Base-by-base conservation (phyloP, 2,329 filamentous ascomycete genomes). In the Trichoderma cornu-damae region DNA sequence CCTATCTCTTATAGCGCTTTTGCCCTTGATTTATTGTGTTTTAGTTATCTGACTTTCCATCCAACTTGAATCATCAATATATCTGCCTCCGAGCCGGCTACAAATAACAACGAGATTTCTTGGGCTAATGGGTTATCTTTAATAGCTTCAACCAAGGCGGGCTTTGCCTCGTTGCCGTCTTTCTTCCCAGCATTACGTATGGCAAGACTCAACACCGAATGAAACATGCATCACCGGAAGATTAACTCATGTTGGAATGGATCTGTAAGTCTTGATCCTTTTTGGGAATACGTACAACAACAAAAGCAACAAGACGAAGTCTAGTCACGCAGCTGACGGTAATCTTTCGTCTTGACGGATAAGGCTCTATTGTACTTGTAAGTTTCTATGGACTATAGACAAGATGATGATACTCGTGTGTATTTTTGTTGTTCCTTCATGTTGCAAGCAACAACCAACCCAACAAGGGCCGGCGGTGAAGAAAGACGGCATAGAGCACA, bases 141-240 rank as follows among this genome's bases (percentile, higher is more conserved):
- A 70, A 69, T 57, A 79, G 75, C 71, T 75, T 73, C 66, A 69
- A 61, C 59, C 77, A 76, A 22, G 68, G 76, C 51, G 71, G 73
- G 51, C 70, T 72, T 3, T 79, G 77, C 65, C 61, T 76, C 8
- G 66, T 77, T 49, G 71, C 73, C 7, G 78, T 69, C 60, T 79
- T 72, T 61, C 60, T 76, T 26, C 77, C 77, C 2, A 79, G 77
- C 61, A 67, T 79, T 20, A 77, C 74, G 30, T 79, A 77, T 53
- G 76, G 76, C 66, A 77, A 75, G 72, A 77, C 75, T 4, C 66
- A 77, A 56, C 76, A 79, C 61, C 72, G 76, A 24, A 63, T 78
- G 14, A 68, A 73, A 66, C 68, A 72, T 22, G 68, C 64, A 28
- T 69, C 66, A 53, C 70, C 79, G 4, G 60, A 72, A 14, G 75